Conservation (phyloP, 1,284 basidiomycete genomes). For the Moesziomyces antarcticus region DNA sequence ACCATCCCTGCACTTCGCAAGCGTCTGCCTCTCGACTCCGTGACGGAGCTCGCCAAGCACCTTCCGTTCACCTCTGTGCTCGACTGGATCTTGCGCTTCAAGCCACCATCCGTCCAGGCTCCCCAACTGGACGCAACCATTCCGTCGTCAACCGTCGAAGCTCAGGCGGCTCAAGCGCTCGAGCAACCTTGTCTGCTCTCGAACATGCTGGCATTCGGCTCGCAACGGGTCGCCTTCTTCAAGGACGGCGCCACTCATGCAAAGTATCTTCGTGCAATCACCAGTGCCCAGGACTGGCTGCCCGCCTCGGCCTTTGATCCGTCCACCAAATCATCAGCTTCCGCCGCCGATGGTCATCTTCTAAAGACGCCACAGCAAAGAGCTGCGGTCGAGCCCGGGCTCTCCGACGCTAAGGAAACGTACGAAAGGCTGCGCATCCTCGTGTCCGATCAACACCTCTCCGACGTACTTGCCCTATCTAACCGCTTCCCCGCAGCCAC, state of each 20-base stretch:
- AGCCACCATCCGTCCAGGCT: constrained; percentile 1
- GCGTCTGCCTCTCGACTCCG: constrained; percentile 41
- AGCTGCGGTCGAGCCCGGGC: neutral
- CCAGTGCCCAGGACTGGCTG: constrained; percentile 56
- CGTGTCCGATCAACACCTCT: constrained; percentile 53
- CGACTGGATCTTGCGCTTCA: constrained; percentile 27
- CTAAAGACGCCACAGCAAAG: neutral
- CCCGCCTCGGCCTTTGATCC: constrained; percentile 21
- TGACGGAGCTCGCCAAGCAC: constrained; percentile 49
- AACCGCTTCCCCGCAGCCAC: constrained; percentile 51
- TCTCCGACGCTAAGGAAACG: constrained; percentile 30
- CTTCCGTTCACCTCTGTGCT: constrained; percentile 53
- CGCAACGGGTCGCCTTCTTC: constrained; percentile 50
- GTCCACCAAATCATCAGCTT: neutral
- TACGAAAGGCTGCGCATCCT: constrained; percentile 47
- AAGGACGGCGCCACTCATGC: constrained; percentile 33
- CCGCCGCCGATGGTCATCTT: neutral
- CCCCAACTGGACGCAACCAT: neutral
- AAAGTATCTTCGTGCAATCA: constrained; percentile 54
- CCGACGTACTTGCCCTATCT: constrained; percentile 51
- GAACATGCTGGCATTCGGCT: constrained; percentile 53
- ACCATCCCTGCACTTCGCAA: constrained; percentile 48
- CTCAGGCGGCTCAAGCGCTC: constrained; percentile 22
- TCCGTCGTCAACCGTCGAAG: constrained; percentile 1
- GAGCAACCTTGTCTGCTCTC: constrained; percentile 48